phyloP scores from a whole-genome alignment of 768 basidiomycete species.

The Hydnomerulius pinastri region DNA sequence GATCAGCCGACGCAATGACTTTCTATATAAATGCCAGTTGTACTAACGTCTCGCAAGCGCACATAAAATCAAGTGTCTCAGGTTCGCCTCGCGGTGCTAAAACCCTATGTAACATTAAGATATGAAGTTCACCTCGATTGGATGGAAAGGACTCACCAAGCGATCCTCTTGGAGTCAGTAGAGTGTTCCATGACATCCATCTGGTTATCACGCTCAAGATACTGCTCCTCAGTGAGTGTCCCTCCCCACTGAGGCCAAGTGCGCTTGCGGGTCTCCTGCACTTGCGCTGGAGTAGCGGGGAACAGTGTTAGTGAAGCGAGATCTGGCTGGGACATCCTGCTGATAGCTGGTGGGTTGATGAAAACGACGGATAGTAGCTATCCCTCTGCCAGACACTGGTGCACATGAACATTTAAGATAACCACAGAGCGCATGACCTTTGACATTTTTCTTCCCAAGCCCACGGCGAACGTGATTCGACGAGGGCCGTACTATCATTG shows the following conservation, averaged over 20 bases:
- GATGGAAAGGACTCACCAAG: slow-evolving; percentile 42
- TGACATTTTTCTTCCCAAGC: slow-evolving; percentile 3
- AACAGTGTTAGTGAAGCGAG: slow-evolving; percentile 42
- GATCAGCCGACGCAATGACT: background rate
- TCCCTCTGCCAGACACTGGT: background rate
- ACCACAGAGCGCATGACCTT: background rate
- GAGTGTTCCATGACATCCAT: slow-evolving; percentile 47
- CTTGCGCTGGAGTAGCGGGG: slow-evolving; percentile 49
- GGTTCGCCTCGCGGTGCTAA: slow-evolving; percentile 54
- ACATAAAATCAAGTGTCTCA: slow-evolving; percentile 53
- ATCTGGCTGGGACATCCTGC: slow-evolving; percentile 10
- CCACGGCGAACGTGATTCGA: background rate
- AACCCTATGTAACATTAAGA: slow-evolving; percentile 43
- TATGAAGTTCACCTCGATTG: background rate
- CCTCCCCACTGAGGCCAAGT: slow-evolving; percentile 46
- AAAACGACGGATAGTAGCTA: background rate
- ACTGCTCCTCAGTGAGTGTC: slow-evolving; percentile 45
- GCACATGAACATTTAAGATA: background rate
- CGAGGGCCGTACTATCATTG: background rate
- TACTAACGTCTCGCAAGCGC: slow-evolving; percentile 63
- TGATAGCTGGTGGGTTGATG: background rate
- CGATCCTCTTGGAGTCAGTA: slow-evolving; percentile 44
- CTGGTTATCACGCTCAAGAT: slow-evolving; percentile 41
- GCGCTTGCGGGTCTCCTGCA: slow-evolving; percentile 40
- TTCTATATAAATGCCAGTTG: background rate